Evolutionary conservation across 768 basidiomycete genomes (phyloP), one percentile per base, ranked within the genome.

Genomic region (Dentipellis sp.): DNA sequence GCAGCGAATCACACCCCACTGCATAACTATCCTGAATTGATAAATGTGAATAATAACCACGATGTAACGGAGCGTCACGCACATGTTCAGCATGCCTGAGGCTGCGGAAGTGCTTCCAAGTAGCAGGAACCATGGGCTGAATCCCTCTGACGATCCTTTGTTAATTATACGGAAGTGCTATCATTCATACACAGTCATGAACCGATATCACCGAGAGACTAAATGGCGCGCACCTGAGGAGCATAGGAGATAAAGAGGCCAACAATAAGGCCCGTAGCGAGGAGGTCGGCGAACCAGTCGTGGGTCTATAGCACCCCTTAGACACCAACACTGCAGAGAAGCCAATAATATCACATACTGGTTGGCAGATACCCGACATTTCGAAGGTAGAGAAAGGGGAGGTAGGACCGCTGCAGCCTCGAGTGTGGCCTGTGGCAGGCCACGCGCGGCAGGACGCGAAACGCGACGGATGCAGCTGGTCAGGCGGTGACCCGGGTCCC

Each of bases 51-150:
- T 29, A 29, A 29, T 29, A 29, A 29, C 29, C 6, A 29, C 6
- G 6, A 3, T 29, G 6, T 6, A 29, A 6, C 3, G 6, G 29
- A 29, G 29, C 6, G 29, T 29, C 29, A 29, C 80, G 53, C 62
- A 89, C 83, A 95, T 83, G 67, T 97, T 97, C 50, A 94, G 73
- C 79, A 94, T 80, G 0, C 80, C 88, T 0, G 90, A 84, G 2
- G 90, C 86, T 11, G 84, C 81, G 14, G 88, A 89, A 0, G 88
- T 91, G 59, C 85, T 86, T 7, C 97, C 97, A 0, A 98, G 80
- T 6, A 97, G 74, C 36, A 98, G 73, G 65, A 90, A 98, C 80
- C 88, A 86, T 16, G 94, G 92, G 59, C 89, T 94, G 60, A 98
- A 83, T 0, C 97, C 97, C 62, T 94, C 85, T 0, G 88, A 92